Evolutionary conservation across 2,329 filamentous ascomycete genomes (phyloP), one percentile per base, ranked within the genome.

Genomic region (Colletotrichum horii): DNA sequence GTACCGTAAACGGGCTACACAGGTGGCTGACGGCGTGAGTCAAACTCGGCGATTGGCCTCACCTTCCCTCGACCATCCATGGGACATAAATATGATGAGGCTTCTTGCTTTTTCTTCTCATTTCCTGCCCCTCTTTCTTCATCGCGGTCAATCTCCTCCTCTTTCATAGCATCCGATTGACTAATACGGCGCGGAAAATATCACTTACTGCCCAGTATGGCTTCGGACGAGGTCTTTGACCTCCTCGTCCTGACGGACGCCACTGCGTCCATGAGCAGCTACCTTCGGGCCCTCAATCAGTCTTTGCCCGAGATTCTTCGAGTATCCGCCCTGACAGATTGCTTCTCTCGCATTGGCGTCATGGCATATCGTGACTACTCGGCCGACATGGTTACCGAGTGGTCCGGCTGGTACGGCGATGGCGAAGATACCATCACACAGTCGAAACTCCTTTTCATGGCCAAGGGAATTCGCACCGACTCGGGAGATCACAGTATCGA

Each of bases 241-340:
- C 83, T 89, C 6, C 79, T 89, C 22, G 82, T 89, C 75, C 77
- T 89, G 61, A 85, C 85, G 12, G 87, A 89, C 78, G 87, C 86
- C 24, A 89, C 87, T 1, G 81, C 77, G 16, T 89, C 87, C 19
- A 89, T 89, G 87, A 75, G 77, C 36, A 76, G 66, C 32, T 90
- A 87, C 70, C 81, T 90, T 15, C 22, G 60, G 2, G 84, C 88
- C 4, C 84, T 90, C 22, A 85, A 84, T 74, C 80, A 79, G 15
- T 88, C 88, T 2, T 82, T 91, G 8, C 88, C 88, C 2, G 87
- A 89, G 75, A 87, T 90, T 77, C 86, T 91, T 72, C 84, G 85
- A 38, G 82, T 90, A 8, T 88, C 88, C 1, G 83, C 84, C 2
- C 82, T 89, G 1, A 90, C 89, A 0, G 84, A 83, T 67, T 87